phyloP scores from a whole-genome alignment of 108 stramenopile species.

The Seminavis robusta region DNA sequence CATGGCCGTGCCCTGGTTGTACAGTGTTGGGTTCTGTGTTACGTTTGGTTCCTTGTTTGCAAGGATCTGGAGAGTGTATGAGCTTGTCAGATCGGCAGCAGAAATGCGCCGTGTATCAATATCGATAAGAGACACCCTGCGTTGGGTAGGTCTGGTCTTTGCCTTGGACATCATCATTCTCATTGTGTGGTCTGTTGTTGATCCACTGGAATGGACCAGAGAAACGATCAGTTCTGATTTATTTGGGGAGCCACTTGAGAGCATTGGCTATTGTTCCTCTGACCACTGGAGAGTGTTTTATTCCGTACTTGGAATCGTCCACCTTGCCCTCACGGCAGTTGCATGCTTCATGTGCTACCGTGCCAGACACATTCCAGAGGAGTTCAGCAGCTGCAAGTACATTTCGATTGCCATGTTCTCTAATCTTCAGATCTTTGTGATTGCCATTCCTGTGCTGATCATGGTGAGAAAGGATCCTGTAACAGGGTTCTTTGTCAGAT shows the following conservation, averaged over 20 bases:
- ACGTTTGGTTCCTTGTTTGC: too few relatives aligned
- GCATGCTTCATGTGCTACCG: slow-evolving; percentile 12
- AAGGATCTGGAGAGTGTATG: too few relatives aligned
- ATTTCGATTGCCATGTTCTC: slow-evolving; percentile 12
- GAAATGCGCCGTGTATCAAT: too few relatives aligned
- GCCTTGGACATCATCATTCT: slow-evolving; percentile 4
- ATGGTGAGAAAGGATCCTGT: not conserved
- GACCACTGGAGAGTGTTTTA: slow-evolving; percentile 3
- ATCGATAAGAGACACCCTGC: slow-evolving; percentile 4
- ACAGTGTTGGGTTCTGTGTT: too few relatives aligned
- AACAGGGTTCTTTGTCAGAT: slow-evolving; percentile 5
- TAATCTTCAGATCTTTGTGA: slow-evolving; percentile 9
- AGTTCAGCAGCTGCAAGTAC: slow-evolving; percentile 7
- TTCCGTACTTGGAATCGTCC: not conserved
- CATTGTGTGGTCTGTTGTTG: slow-evolving; percentile 3
- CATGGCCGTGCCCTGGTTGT: too few relatives aligned
- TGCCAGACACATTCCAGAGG: slow-evolving; percentile 2
- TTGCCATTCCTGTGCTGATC: slow-evolving; percentile 5
- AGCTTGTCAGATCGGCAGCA: too few relatives aligned
- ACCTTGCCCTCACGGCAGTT: not conserved
- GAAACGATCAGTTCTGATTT: not conserved
- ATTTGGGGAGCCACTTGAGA: slow-evolving; percentile 9
- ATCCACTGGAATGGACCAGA: slow-evolving; percentile 9
- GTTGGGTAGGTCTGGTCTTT: slow-evolving; percentile 1
- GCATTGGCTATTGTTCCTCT: slow-evolving; percentile 4